Percentiles rank a stretch among this genome's conserved stretches.
These are phyloP conservation scores for Helianthus annuus DNA, from an alignment of 129 eudicot genomes.

Conservation along the genomic window DNA sequence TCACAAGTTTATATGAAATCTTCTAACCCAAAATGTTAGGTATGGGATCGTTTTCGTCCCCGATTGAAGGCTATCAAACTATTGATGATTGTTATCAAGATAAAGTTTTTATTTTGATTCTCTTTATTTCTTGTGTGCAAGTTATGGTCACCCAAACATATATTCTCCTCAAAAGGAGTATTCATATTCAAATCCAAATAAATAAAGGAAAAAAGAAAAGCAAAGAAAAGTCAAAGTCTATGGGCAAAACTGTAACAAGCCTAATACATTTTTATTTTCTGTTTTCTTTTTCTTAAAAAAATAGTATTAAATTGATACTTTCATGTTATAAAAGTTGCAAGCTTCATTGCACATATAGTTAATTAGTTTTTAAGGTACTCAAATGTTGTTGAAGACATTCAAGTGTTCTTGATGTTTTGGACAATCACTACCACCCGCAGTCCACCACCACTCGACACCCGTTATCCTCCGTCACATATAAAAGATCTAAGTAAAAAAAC, in stretches of 20 bases:
- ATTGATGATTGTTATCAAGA: conserved; percentile 14
- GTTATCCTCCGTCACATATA: no score
- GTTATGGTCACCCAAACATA: conserved; percentile 29
- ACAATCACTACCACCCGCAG: no score
- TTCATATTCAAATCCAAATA: conserved; percentile 16
- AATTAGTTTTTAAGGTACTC: background rate
- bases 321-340: background rate
- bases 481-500: no score
- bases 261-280: background rate
- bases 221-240: conserved; percentile 6
- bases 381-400: no score
- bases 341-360: background rate
- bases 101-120: conserved; percentile 20
- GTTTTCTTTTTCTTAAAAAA: background rate
- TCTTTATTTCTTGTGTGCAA: conserved; percentile 30
- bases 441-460: no score
- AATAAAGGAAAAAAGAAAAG: background rate
- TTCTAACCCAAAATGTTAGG: conserved; percentile 16
- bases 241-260: background rate
- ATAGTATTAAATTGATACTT: background rate
- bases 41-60: conserved; percentile 10
- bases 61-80: conserved; percentile 10
- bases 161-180: conserved; percentile 31
- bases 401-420: no score
- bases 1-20: background rate